A percentile compares a stretch with the other conserved stretches of the same genome.
Conservation (phyloP, 495 filamentous ascomycete species). For the Aspergillus biplanus region DNA sequence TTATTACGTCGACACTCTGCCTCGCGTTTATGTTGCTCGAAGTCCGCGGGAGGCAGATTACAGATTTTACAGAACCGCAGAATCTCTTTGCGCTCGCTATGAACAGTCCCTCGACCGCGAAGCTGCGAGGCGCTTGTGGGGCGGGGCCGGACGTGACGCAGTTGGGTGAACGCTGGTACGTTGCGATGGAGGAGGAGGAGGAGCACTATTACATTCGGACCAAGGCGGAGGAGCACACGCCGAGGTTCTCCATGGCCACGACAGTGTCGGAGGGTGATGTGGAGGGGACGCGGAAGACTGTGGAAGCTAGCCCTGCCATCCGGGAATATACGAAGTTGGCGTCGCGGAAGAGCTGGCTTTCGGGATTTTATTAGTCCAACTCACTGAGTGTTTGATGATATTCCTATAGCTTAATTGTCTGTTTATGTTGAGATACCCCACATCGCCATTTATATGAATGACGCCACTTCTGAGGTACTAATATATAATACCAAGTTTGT, state of each 20-base stretch:
- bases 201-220: conserved; percentile 44
- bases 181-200: conserved; percentile 48
- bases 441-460: too few relatives aligned
- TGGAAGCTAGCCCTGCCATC: conserved; percentile 20
- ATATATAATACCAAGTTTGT: too few relatives aligned
- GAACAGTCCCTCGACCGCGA: conserved; percentile 62
- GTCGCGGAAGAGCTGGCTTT: too few relatives aligned
- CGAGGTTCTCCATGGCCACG: too few relatives aligned
- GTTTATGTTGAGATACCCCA: too few relatives aligned
- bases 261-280: conserved; percentile 18
- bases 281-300: conserved; percentile 25
- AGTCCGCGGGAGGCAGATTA: conserved; percentile 58
- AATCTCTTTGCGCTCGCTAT: conserved; percentile 72
- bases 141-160: conserved; percentile 58
- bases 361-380: too few relatives aligned
- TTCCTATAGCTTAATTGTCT: too few relatives aligned
- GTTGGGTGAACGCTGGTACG: conserved; percentile 62
- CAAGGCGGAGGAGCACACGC: conserved; percentile 32
- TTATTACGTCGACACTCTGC: conserved; percentile 63
- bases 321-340: too few relatives aligned
- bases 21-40: conserved; percentile 58
- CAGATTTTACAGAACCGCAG: conserved; percentile 75
- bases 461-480: too few relatives aligned
- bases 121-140: conserved; percentile 65
- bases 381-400: too few relatives aligned